These are phyloP conservation scores for Boletellus deceptivus DNA, from an alignment of 1,284 basidiomycete species.

Conservation along the genomic window DNA sequence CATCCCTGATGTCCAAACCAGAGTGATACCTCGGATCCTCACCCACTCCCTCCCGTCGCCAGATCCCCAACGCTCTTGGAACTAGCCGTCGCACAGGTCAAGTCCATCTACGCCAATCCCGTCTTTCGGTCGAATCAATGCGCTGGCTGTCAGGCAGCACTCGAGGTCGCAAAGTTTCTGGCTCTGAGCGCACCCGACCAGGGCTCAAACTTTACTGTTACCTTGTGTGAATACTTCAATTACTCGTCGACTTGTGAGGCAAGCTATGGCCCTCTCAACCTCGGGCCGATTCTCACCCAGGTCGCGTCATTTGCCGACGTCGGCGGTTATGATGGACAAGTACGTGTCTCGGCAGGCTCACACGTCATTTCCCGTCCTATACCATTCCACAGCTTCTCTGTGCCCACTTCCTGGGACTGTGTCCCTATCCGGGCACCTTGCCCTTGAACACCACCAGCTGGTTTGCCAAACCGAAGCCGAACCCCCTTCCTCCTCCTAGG, in stretches of 20 bases:
- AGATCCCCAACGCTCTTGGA: slow-evolving; percentile 43
- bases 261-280: slow-evolving; percentile 45
- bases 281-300: slow-evolving; percentile 64
- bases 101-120: slow-evolving; percentile 50
- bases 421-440: slow-evolving; percentile 49
- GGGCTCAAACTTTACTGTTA: slow-evolving; percentile 56
- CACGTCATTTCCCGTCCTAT: slow-evolving; percentile 20
- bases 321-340: slow-evolving; percentile 68
- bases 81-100: slow-evolving; percentile 53
- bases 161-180: slow-evolving; percentile 67
- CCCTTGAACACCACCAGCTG: slow-evolving; percentile 54
- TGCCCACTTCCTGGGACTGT: slow-evolving; percentile 51
- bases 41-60: slow-evolving; percentile 58
- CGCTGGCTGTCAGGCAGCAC: slow-evolving; percentile 57
- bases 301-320: slow-evolving; percentile 66
- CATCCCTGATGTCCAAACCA: slow-evolving; percentile 14
- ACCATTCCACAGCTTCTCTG: slow-evolving; percentile 45
- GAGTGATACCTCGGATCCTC: slow-evolving; percentile 61
- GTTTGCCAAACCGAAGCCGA: slow-evolving; percentile 69
- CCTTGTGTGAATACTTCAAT: slow-evolving; percentile 60
- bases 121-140: slow-evolving; percentile 53
- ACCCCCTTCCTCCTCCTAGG: slow-evolving; percentile 54
- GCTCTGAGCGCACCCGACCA: slow-evolving; percentile 62
- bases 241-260: slow-evolving; percentile 53
- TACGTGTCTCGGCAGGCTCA: slow-evolving; percentile 26